Evolutionary conservation across 768 basidiomycete species (phyloP), one percentile per base, ranked within the genome.

Genomic region (Termitomyces sp.): DNA sequence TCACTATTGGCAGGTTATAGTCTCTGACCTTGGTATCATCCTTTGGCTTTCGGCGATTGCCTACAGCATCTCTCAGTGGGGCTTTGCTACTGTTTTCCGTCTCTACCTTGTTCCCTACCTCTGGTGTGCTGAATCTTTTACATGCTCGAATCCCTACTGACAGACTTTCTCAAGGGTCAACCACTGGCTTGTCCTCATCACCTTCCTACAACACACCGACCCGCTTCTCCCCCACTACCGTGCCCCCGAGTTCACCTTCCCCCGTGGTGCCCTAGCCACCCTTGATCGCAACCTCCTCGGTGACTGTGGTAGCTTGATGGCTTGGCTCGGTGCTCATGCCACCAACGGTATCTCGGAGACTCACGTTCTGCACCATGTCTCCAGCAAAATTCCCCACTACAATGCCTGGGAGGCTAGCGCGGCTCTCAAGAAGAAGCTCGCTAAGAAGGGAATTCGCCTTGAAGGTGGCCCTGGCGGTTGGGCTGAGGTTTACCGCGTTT

Each of bases 191-290:
- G 93, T 98, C 57, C 68, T 94, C 66, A 97, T 98, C 78, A 97
- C 95, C 20, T 98, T 93, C 89, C 81, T 98, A 51, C 96, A 99
- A 77, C 96, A 99, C 79, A 98, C 96, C 66, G 96, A 98, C 75
- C 93, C 95, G 20, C 72, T 89, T 46, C 84, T 98, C 44, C 95
- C 95, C 49, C 96, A 98, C 76, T 98, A 97, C 81, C 90, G 91
- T 62, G 84, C 87, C 14, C 69, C 84, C 37, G 88, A 90, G 68
- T 98, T 96, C 81, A 95, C 88, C 39, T 99, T 98, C 82, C 79
- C 88, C 44, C 91, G 94, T 64, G 96, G 96, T 58, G 96, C 96
- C 16, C 85, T 98, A 53, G 77, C 91, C 53, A 99, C 96, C 12
- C 79, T 98, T 40, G 94, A 98, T 72, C 91, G 93, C 48, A 85